A percentile compares a stretch with the other conserved stretches of the same genome.
Conservation (phyloP, 2,329 filamentous ascomycete species). For the Hypoxylon sp. region DNA sequence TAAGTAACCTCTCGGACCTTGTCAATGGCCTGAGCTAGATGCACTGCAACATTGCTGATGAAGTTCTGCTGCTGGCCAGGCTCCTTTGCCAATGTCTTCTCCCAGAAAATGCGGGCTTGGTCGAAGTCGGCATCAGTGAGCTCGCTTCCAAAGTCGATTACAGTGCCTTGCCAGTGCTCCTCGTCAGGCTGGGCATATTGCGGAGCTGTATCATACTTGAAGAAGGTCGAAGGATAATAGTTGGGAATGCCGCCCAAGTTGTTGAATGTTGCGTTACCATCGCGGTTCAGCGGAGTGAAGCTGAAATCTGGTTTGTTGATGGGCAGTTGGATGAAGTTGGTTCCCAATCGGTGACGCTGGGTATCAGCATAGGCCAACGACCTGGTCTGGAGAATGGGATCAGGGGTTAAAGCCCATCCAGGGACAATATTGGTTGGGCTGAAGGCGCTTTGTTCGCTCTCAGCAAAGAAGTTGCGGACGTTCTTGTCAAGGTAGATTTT, state of each 20-base stretch:
- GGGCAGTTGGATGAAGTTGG: slow-evolving; percentile 72
- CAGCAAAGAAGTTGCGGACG: slow-evolving; percentile 76
- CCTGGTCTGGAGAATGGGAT: slow-evolving; percentile 78
- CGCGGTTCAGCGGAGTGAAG: slow-evolving; percentile 71
- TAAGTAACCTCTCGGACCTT: slow-evolving; percentile 39
- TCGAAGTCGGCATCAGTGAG: slow-evolving; percentile 64
- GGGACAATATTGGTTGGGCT: slow-evolving; percentile 76
- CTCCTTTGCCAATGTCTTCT: slow-evolving; percentile 57
- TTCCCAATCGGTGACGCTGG: slow-evolving; percentile 69
- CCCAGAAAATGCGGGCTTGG: slow-evolving; percentile 60
- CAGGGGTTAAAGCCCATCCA: slow-evolving; percentile 77
- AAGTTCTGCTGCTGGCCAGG: slow-evolving; percentile 73
- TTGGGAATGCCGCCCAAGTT: slow-evolving; percentile 74
- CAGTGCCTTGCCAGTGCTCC: slow-evolving; percentile 64
- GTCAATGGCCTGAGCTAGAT: slow-evolving; percentile 63
- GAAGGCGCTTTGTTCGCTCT: slow-evolving; percentile 80
- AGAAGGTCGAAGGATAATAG: slow-evolving; percentile 58
- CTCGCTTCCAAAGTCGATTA: slow-evolving; percentile 60
- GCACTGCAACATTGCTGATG: slow-evolving; percentile 70
- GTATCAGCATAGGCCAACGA: slow-evolving; percentile 80
- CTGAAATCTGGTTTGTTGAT: slow-evolving; percentile 65
- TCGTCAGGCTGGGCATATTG: slow-evolving; percentile 62
- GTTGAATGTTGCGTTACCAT: slow-evolving; percentile 79
- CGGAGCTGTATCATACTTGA: slow-evolving; percentile 33
- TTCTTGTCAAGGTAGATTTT: slow-evolving; percentile 76